Evolutionary conservation across 192 early-diverging fungal genomes (phyloP).

Genomic region (Physocladia obscura): DNA sequence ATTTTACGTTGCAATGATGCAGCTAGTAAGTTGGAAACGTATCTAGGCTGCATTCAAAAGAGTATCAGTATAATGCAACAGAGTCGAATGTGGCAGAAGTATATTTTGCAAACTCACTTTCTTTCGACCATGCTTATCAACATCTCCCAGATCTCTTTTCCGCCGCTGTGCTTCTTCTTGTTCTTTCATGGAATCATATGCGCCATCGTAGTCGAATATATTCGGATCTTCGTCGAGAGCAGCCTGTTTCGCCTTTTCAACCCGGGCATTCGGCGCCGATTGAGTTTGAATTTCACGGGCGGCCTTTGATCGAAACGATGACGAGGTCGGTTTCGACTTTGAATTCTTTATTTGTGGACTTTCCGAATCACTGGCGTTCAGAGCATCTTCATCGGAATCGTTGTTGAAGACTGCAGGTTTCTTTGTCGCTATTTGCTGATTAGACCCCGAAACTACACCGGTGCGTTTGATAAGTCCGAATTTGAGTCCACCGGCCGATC

Average conservation of each 20-base stretch:
- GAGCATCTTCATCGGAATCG: slow-evolving; percentile 4
- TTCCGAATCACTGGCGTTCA: slow-evolving; percentile 9
- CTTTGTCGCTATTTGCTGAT: not conserved
- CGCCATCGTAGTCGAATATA: slow-evolving; percentile 77
- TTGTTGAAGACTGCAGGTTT: not conserved
- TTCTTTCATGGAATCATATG: slow-evolving; percentile 71
- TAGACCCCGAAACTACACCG: not conserved
- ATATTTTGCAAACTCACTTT: slow-evolving; percentile 36
- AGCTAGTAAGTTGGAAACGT: slow-evolving; percentile 61
- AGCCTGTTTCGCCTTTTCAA: slow-evolving; percentile 52
- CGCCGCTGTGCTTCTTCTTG: slow-evolving; percentile 52
- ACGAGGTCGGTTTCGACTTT: not conserved
- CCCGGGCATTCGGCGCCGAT: slow-evolving; percentile 1
- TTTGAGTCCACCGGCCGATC: not conserved
- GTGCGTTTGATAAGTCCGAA: slow-evolving; percentile 18
- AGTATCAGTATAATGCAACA: not conserved
- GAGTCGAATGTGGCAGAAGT: not conserved
- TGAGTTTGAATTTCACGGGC: slow-evolving; percentile 15
- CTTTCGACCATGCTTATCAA: slow-evolving; percentile 36
- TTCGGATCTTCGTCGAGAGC: slow-evolving; percentile 70
- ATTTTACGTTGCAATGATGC: slow-evolving; percentile 69
- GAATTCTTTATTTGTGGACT: not conserved
- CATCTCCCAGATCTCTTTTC: slow-evolving; percentile 49
- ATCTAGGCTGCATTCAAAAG: slow-evolving; percentile 51
- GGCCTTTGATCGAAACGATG: not conserved